phyloP scores from a whole-genome alignment of 345 rosid genomes.

The Eucalyptus albens region DNA sequence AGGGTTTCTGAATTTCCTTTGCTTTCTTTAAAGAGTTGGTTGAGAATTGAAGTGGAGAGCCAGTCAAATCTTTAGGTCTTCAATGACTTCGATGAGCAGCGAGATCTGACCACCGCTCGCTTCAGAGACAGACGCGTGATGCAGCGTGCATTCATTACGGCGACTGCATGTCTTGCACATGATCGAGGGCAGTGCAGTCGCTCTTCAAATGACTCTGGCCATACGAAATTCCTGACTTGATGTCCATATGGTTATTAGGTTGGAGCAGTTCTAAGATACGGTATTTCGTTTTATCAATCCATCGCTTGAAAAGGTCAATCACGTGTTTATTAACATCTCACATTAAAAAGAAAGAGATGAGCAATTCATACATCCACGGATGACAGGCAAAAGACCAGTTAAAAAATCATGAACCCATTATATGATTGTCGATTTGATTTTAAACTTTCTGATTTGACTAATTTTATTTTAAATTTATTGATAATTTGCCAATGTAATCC shows the following conservation, averaged over 20 bases:
- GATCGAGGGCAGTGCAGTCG: background rate
- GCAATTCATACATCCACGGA: rapidly evolving
- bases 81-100: background rate
- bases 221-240: background rate
- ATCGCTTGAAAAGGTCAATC: background rate
- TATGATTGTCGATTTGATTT: rapidly evolving
- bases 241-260: background rate
- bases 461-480: no score
- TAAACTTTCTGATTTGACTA: rapidly evolving
- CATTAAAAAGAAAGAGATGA: background rate
- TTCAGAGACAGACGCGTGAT: background rate
- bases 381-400: rapidly evolving
- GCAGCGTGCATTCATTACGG: background rate
- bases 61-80: background rate
- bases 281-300: background rate
- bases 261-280: background rate
- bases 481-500: background rate
- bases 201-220: background rate
- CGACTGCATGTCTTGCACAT: background rate
- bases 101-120: background rate
- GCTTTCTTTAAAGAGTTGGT: background rate
- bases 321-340: no score
- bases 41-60: background rate
- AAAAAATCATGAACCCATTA: no score
- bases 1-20: background rate